Evolutionary conservation across 495 filamentous ascomycete species (phyloP).

Genomic region (Pyrenula massariospora): DNA sequence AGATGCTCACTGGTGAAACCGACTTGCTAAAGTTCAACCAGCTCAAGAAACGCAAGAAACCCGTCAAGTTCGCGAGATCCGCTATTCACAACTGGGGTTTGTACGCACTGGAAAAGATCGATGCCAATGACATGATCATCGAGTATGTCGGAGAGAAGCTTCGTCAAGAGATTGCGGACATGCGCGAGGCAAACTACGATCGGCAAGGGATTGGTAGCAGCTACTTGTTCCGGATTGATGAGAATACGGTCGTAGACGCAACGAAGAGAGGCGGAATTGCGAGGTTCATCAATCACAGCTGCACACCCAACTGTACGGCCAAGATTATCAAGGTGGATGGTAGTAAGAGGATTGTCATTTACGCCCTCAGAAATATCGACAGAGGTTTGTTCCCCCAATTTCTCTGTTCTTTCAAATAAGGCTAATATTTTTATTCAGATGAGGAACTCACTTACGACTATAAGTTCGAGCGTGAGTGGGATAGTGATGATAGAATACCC

Average conservation of each 20-base stretch:
- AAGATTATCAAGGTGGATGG: conserved; percentile 99
- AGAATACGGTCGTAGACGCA: conserved; percentile 93
- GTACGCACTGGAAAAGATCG: conserved; percentile 94
- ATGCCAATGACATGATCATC: conserved; percentile 98
- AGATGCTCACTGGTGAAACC: conserved; percentile 63
- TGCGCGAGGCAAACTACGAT: conserved; percentile 81
- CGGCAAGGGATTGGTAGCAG: conserved; percentile 95
- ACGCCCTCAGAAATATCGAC: conserved; percentile 86
- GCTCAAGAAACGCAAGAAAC: conserved; percentile 98
- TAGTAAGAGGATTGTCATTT: conserved; percentile 98
- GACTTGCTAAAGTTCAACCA: conserved; percentile 96
- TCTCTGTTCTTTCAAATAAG: too few species aligned
- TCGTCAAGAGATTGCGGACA: conserved; percentile 87
- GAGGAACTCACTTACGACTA: conserved; percentile 99
- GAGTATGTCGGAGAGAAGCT: conserved; percentile 99
- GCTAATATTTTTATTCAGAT: conserved; percentile 39
- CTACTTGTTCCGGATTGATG: conserved; percentile 96
- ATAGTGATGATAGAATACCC: conserved; percentile 87
- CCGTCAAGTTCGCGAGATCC: conserved; percentile 92
- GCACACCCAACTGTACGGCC: conserved; percentile 94
- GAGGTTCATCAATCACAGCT: conserved; percentile 97
- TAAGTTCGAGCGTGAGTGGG: conserved; percentile 97
- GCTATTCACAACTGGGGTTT: conserved; percentile 99
- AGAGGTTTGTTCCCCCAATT: conserved; percentile 57
- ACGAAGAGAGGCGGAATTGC: conserved; percentile 98